These are phyloP conservation scores for Lepidopterella palustris DNA, from an alignment of 495 filamentous ascomycete genomes.

Conservation along the genomic window DNA sequence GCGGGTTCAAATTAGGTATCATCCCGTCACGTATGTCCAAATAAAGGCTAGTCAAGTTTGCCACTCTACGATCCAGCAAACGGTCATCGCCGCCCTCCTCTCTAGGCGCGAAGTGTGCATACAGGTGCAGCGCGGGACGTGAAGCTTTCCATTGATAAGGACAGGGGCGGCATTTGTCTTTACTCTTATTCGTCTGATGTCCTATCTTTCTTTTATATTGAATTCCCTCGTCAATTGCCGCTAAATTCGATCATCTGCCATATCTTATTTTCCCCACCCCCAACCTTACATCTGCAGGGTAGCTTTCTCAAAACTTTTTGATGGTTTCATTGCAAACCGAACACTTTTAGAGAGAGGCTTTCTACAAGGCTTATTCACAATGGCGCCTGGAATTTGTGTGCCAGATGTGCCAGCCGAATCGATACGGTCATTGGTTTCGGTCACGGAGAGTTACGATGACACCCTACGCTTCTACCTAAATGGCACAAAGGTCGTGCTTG, in stretches of 20 bases:
- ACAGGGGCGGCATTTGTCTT: not conserved
- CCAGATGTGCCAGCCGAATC: conserved; percentile 46
- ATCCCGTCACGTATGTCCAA: too few relatives aligned
- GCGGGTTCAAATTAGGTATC: too few relatives aligned
- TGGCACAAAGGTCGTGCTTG: conserved; percentile 80
- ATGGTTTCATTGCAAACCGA: not conserved
- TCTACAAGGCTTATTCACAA: conserved; percentile 26
- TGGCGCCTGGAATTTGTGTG: conserved; percentile 56
- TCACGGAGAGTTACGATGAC: conserved; percentile 56
- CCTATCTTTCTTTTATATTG: not conserved
- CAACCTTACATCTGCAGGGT: not conserved
- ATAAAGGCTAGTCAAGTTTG: conserved; percentile 13
- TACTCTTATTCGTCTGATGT: conserved; percentile 6
- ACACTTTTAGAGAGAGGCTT: not conserved
- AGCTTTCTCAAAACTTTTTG: not conserved
- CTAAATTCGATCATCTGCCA: not conserved
- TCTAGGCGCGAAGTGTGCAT: not conserved
- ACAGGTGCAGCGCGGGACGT: not conserved
- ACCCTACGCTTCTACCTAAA: conserved; percentile 84
- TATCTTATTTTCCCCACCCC: conserved; percentile 5
- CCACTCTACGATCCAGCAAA: conserved; percentile 9
- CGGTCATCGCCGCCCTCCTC: conserved; percentile 21
- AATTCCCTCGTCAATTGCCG: not conserved
- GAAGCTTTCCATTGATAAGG: conserved; percentile 14
- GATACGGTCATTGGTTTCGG: conserved; percentile 42